Base-by-base conservation (phyloP, 176 grass and related monocot species). In the Oryza meridionalis region DNA sequence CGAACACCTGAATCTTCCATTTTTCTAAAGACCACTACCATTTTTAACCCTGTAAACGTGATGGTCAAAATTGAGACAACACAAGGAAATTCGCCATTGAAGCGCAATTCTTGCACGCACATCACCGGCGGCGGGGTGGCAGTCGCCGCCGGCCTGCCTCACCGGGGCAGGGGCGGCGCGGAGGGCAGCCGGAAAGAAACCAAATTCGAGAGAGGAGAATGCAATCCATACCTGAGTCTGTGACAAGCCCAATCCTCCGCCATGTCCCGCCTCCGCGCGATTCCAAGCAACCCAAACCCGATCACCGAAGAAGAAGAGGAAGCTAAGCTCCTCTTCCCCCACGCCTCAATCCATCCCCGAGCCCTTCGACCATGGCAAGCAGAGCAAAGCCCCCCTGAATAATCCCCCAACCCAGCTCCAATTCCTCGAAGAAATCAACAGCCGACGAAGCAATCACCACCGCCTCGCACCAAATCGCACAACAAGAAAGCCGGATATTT, bases 321-420 rank as follows among this genome's bases (percentile, higher is more conserved):
- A 84, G 80, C 75, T 70, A 24, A 67, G 85, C 82, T 86, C 93
- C 87, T 86, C 82, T 67, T 70, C 77, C 76, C 85, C 76, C 65
- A 78, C 85, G 27, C 85, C 53, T 86, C 87, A 92, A 64, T 88
- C 90, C 93, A 95, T 95, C 85, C 59, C 75, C 49, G n/a, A 46
- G 53, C 24, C 71, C 88, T 65, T 76, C 10, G 77, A 88, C 29
- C 93, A 94, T 94, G 68, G 81, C 81, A 42, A 68, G 67, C 77
- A 72, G 26, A 27, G 26, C 26, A 27, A 31, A 70, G 83, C 24
- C 61, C 61, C 31, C 69, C 15, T 46, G 12, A 32, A 61, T 45
- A 32, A 59, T 45, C 59, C 35, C 35, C 73, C 26, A 66, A 78
- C 29, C 16, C 29, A 21, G 43, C 32, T 83, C 85, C 83, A 46